phyloP scores from a whole-genome alignment of 306 rosid genomes.

The Macrotyloma uniflorum region DNA sequence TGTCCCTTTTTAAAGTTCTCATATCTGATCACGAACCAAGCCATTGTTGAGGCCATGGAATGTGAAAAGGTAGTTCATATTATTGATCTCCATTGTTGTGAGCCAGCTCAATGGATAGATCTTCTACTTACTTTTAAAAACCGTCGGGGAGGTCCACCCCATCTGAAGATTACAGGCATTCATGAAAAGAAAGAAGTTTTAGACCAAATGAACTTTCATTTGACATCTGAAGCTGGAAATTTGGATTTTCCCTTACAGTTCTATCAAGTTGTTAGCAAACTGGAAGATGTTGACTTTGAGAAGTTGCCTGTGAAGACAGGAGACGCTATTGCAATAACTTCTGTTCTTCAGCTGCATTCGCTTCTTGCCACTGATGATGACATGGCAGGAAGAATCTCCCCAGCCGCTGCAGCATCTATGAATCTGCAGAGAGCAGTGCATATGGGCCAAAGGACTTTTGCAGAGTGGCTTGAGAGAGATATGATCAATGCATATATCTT shows the following conservation, averaged over 20 bases:
- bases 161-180: constrained; percentile 80
- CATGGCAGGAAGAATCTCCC: constrained; percentile 46
- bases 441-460: constrained; percentile 60
- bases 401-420: constrained; percentile 48
- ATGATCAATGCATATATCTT: constrained; percentile 48
- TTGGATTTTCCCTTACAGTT: constrained; percentile 78
- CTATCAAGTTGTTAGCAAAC: constrained; percentile 63
- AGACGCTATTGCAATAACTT: constrained; percentile 82
- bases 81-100: constrained; percentile 75
- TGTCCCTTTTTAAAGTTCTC: constrained; percentile 83
- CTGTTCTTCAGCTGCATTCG: constrained; percentile 77
- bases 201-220: constrained; percentile 63
- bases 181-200: constrained; percentile 70
- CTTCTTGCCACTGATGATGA: constrained; percentile 79
- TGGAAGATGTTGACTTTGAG: constrained; percentile 73
- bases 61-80: constrained; percentile 75
- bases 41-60: constrained; percentile 84
- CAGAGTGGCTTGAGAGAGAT: constrained; percentile 76
- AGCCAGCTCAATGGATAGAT: constrained; percentile 83
- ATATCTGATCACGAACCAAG: constrained; percentile 72
- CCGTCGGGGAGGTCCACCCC: constrained; percentile 79
- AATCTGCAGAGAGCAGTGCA: constrained; percentile 58
- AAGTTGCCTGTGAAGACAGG: constrained; percentile 79
- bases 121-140: constrained; percentile 58
- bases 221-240: constrained; percentile 72